Evolutionary conservation across 1,284 basidiomycete species (phyloP).

Genomic region (Lentinula novae-zelandiae): DNA sequence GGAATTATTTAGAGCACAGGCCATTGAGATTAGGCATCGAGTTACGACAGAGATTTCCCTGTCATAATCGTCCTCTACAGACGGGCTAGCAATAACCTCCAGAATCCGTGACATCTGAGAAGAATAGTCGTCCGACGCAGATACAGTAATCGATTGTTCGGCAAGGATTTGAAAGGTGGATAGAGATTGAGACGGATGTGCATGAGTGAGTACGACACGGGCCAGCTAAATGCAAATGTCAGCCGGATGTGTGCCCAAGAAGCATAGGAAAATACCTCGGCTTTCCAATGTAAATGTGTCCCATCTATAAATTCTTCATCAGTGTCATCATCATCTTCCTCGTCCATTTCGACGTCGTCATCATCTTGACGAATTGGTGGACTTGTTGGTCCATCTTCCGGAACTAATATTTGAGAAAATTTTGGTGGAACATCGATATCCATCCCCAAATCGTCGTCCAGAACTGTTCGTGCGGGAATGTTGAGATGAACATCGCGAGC

Average conservation of each 20-base stretch:
- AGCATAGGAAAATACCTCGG: slow-evolving; percentile 41
- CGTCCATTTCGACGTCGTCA: slow-evolving; percentile 16
- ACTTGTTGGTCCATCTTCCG: not conserved
- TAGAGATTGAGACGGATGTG: slow-evolving; percentile 29
- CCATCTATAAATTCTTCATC: slow-evolving; percentile 14
- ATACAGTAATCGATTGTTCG: slow-evolving; percentile 29
- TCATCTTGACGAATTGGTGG: slow-evolving; percentile 16
- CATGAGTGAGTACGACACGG: slow-evolving; percentile 56
- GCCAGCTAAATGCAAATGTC: slow-evolving; percentile 41
- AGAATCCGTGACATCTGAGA: slow-evolving; percentile 41
- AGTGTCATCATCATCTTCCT: slow-evolving; percentile 33
- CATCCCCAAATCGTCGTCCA: not conserved
- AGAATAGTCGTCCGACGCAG: slow-evolving; percentile 33
- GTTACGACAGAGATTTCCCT: slow-evolving; percentile 29
- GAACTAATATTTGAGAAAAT: not conserved
- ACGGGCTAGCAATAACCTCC: slow-evolving; percentile 42
- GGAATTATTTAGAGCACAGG: slow-evolving; percentile 29
- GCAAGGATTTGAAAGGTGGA: slow-evolving; percentile 59
- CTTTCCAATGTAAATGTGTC: slow-evolving; percentile 44
- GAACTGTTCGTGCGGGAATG: not conserved
- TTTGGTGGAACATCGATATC: not conserved
- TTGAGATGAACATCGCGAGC: not conserved
- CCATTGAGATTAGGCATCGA: slow-evolving; percentile 34
- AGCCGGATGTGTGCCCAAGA: not conserved
- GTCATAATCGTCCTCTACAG: slow-evolving; percentile 30